Base-by-base conservation (phyloP, 1,284 basidiomycete genomes). In the Sphaerobolus stellatus region DNA sequence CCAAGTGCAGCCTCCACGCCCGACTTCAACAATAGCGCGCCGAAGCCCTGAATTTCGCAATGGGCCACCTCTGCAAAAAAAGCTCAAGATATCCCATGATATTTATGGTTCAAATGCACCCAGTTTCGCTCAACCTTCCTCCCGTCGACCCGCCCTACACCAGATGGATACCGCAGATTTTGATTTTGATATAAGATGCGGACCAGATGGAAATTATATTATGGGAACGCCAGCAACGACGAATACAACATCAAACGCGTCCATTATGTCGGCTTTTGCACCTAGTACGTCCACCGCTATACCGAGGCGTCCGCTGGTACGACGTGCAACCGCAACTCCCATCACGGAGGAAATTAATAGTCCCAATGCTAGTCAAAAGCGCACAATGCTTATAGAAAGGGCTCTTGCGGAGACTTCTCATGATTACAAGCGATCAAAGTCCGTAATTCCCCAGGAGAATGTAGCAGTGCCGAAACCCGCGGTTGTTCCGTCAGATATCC, bases 1-100 rank as follows among this genome's bases (percentile, higher is more conserved):
- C 22, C 29, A 50, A 43, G 36, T 29, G n/a, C 48, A 33, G 20
- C 36, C 25, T 20, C 11, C 18, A 22, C 30, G 44, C 6, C 64
- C 60, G 60, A 27, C 58, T 62, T 54, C 61, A 40, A 16, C 60
- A 57, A 27, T 56, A 41, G 24, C 48, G 41, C 25, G 31, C 31
- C 13, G 58, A 48, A 20, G 34, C 48, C 7, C 52, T 41, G 52
- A 58, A 56, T 44, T 66, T 61, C 50, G 60, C 62, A 48, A 57
- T 62, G 29, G 60, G 31, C 41, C 66, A 28, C 57, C 61, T 25
- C 68, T 66, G n/a, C n/a, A n/a, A 28, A 75, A 75, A 34, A 88
- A 88, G 64, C 79, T 82, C 14, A 78, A 77, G 61, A 87, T 76
- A 68, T 79, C 77, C 22, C 66, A 68, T 22, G 57, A 58, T 65